Percentiles rank a stretch among this genome's conserved stretches.
Evolutionary conservation across 345 rosid species (phyloP).

Genomic region (Brassica nigra): DNA sequence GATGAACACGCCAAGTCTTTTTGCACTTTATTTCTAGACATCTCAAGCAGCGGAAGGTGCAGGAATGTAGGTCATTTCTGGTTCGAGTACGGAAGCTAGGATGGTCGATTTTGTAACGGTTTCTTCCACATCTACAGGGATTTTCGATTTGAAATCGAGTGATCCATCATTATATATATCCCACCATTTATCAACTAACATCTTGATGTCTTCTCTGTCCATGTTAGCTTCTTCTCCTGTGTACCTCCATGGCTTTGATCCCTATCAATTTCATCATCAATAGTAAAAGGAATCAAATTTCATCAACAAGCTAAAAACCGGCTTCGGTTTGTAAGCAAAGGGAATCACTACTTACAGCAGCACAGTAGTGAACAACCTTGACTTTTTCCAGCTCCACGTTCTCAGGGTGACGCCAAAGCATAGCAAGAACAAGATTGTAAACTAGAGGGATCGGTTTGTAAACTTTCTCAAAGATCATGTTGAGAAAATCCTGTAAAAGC

Average conservation of each 20-base stretch:
- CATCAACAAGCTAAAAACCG: neutral
- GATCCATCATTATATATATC: slow-evolving; percentile 70
- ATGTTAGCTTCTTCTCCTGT: slow-evolving; percentile 79
- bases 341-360: slow-evolving; percentile 61
- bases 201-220: slow-evolving; percentile 86
- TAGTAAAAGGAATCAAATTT: neutral
- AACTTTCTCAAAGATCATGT: slow-evolving; percentile 51
- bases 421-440: slow-evolving; percentile 79
- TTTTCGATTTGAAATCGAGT: slow-evolving; percentile 47
- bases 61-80: slow-evolving; percentile 53
- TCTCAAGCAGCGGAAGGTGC: slow-evolving; percentile 78
- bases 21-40: neutral
- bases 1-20: slow-evolving; percentile 21
- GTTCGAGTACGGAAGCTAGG: slow-evolving; percentile 40
- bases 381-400: slow-evolving; percentile 66
- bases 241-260: slow-evolving; percentile 92
- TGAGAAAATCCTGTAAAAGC: slow-evolving; percentile 64
- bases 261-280: slow-evolving; percentile 41
- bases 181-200: slow-evolving; percentile 77
- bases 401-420: slow-evolving; percentile 94
- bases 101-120: slow-evolving; percentile 2
- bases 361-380: slow-evolving; percentile 83
- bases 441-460: slow-evolving; percentile 67
- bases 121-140: slow-evolving; percentile 42
- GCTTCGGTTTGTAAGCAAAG: slow-evolving; percentile 1